phyloP scores from a whole-genome alignment of 192 early-diverging fungal species.

The Entomortierella lignicola region DNA sequence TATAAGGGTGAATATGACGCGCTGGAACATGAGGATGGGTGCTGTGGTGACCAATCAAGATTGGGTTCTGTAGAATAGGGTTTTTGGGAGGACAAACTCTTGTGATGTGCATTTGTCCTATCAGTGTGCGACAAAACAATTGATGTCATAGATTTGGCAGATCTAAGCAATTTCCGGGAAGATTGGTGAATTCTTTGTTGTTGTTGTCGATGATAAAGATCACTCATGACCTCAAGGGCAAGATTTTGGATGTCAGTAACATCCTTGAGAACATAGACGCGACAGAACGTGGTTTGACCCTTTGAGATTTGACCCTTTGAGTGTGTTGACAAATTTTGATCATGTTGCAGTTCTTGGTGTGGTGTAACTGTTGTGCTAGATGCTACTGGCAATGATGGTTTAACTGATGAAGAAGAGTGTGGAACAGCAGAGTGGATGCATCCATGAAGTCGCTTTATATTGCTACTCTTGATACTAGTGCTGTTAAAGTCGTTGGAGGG shows the following conservation, averaged over 20 bases:
- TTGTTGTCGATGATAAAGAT: not conserved
- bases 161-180: not conserved
- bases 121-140: not conserved
- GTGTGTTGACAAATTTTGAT: not conserved
- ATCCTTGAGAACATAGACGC: constrained; percentile 47
- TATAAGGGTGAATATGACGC: not conserved
- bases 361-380: not conserved
- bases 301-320: not conserved
- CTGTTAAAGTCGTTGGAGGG: not conserved
- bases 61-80: constrained; percentile 9
- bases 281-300: not conserved
- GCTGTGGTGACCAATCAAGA: constrained; percentile 19
- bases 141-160: not conserved
- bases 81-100: constrained; percentile 17
- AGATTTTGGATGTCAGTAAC: constrained; percentile 32
- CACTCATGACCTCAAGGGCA: constrained; percentile 5
- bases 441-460: constrained; percentile 22
- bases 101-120: not conserved
- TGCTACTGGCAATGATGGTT: not conserved
- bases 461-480: not conserved
- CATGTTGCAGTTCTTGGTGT: not conserved
- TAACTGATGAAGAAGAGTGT: not conserved
- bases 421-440: constrained; percentile 20
- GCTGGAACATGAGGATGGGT: not conserved
- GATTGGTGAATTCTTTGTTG: not conserved